Evolutionary conservation across 2,329 filamentous ascomycete genomes (phyloP).

Genomic region (Trichoderma arundinaceum): DNA sequence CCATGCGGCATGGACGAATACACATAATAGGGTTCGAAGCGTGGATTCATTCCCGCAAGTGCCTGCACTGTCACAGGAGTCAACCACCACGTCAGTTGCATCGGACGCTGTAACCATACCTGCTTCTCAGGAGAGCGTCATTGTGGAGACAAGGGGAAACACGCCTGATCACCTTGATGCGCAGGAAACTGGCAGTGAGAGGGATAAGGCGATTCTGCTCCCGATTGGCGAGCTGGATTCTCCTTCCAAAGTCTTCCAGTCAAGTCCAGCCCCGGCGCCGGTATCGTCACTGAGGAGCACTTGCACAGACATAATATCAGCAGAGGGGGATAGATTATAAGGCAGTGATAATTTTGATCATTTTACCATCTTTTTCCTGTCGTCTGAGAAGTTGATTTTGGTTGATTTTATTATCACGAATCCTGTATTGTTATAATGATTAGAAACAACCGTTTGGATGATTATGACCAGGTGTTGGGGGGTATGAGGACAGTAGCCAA

Average conservation of each 20-base stretch:
- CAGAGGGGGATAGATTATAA: neutral
- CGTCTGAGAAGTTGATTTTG: neutral
- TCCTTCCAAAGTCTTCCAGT: constrained; percentile 12
- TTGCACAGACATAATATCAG: neutral
- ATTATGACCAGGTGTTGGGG: neutral
- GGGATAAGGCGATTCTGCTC: neutral
- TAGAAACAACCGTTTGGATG: constrained; percentile 8
- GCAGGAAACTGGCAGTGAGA: neutral
- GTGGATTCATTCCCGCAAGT: constrained; percentile 15
- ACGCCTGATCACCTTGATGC: constrained; percentile 1
- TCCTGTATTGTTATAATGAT: constrained; percentile 12
- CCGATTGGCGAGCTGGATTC: neutral
- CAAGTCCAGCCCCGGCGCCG: constrained; percentile 17
- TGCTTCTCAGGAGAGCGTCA: constrained; percentile 23
- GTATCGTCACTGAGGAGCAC: constrained; percentile 23
- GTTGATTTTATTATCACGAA: neutral
- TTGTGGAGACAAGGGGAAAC: constrained; percentile 24
- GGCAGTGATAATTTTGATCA: neutral
- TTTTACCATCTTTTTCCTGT: neutral
- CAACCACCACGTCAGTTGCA: constrained; percentile 3
- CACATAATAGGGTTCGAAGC: constrained; percentile 7
- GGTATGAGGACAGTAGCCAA: neutral
- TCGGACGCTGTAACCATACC: neutral
- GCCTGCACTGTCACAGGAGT: constrained; percentile 8
- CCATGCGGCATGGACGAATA: constrained; percentile 2